Evolutionary conservation across 2,329 filamentous ascomycete species (phyloP).

Genomic region (Paecilomyces variotii): DNA sequence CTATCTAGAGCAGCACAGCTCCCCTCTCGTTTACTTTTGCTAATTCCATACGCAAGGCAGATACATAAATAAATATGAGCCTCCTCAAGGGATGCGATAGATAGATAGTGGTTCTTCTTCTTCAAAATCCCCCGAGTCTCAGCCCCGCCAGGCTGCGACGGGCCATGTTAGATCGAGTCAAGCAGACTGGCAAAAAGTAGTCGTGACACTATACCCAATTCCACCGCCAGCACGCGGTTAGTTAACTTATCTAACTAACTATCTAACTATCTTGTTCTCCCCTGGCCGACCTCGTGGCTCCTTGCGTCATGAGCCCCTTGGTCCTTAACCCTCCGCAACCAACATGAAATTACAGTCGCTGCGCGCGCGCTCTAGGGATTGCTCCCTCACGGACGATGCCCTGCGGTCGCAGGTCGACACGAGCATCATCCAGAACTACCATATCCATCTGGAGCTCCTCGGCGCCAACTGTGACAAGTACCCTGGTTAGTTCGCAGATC

Average conservation of each 20-base stretch:
- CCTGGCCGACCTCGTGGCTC: neutral
- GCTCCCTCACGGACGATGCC: neutral
- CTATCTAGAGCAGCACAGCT: neutral
- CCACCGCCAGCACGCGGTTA: neutral
- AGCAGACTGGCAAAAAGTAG: neutral
- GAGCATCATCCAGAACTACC: constrained; percentile 7
- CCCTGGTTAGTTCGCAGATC: constrained; percentile 23
- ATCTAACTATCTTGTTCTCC: neutral
- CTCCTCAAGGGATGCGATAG: neutral
- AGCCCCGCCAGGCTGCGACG: neutral
- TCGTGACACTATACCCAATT: neutral
- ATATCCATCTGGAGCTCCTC: constrained; percentile 22
- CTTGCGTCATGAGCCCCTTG: neutral
- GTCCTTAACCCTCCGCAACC: neutral
- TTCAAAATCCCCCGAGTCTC: neutral
- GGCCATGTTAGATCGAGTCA: neutral
- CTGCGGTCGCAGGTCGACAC: neutral
- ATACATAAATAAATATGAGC: neutral
- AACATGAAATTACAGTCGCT: neutral
- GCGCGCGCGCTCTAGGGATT: neutral
- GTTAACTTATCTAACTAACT: neutral
- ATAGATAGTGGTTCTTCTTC: too few species aligned
- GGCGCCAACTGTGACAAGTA: constrained; percentile 31
- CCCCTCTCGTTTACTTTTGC: neutral
- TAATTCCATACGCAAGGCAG: neutral